Base-by-base conservation (phyloP, 1,284 basidiomycete species). In the Leccinum griseonigrum region DNA sequence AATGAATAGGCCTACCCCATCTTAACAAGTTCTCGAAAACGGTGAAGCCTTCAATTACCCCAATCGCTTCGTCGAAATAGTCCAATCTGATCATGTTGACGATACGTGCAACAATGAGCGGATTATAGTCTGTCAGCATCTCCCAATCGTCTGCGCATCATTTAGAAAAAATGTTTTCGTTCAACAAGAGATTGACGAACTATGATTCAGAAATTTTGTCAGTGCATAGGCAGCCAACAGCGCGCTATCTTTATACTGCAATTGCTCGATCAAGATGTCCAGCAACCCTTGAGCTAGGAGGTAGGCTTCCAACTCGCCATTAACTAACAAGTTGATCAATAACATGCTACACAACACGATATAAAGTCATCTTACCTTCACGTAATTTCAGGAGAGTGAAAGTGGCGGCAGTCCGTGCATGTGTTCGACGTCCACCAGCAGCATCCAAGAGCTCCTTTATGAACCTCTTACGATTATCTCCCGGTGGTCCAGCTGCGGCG, bases 31-130 rank as follows among this genome's bases (percentile, higher is more conserved):
- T 59, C 53, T 64, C 56, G 14, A 64, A 64, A 14, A 64, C 56
- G 32, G 56, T 58, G 34, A 64, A 61, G 7, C 63, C 63, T 50
- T 61, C 63, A 9, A 56, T 50, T 14, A 58, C 16, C 22, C 63
- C 63, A 18, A 64, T 48, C 2, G 63, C 63, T 58, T 64, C 63
- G 28, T 64, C 63, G 18, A 64, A 64, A 56, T 64, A 64, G 54
- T 61, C 63, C 50, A 64, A 36, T 56, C 63, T 46, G 29, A 64
- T 64, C 63, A 64, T 64, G 34, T 64, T 61, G 11, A 64, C 63
- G 14, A 64, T 56, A 38, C 60, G 58, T 34, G 58, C 63, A 31
- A 64, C 63, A 14, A 64, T 4, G 16, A 43, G 32, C 2, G 53
- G 53, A 26, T 54, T 36, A 14, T 29, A 38, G 16, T 55, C 9